Percentiles rank a stretch among this genome's conserved stretches.
phyloP scores from a whole-genome alignment of 768 basidiomycete genomes.

The Xerocomellus chrysenteron region DNA sequence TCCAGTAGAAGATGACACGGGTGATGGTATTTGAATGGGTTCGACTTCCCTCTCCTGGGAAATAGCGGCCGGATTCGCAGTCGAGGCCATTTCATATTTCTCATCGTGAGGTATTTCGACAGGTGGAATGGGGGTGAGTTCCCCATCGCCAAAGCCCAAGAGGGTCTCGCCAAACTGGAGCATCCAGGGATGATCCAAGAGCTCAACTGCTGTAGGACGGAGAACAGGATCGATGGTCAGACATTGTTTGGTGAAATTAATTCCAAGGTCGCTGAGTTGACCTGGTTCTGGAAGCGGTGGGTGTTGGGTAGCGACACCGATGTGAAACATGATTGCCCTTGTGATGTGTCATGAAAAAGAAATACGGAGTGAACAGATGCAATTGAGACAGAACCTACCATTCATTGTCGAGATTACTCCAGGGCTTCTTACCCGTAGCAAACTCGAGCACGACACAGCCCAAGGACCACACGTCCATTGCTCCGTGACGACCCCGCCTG shows the following conservation, averaged over 20 bases:
- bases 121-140: conserved; percentile 50
- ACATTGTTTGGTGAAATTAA: conserved; percentile 92
- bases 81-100: conserved; percentile 48
- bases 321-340: conserved; percentile 99
- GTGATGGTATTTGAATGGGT: conserved; percentile 50
- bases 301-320: conserved; percentile 94
- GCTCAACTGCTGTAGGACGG: conserved; percentile 81
- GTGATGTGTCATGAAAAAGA: conserved; percentile 2
- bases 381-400: conserved; percentile 55
- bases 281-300: conserved; percentile 91
- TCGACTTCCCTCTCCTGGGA: conserved; percentile 63
- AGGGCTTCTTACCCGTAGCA: conserved; percentile 95
- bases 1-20: conserved; percentile 44
- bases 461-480: conserved; percentile 98
- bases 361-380: not conserved
- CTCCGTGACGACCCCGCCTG: conserved; percentile 80
- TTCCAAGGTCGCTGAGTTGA: conserved; percentile 85
- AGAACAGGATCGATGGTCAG: conserved; percentile 81
- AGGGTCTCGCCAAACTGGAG: conserved; percentile 74
- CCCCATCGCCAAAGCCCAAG: conserved; percentile 63
- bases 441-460: conserved; percentile 98
- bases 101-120: conserved; percentile 46
- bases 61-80: conserved; percentile 56
- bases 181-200: conserved; percentile 91
- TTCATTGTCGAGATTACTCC: conserved; percentile 99